A percentile compares a stretch with the other conserved stretches of the same genome.
Evolutionary conservation across 768 basidiomycete genomes (phyloP).

Genomic region (Leucosporidium scottii): DNA sequence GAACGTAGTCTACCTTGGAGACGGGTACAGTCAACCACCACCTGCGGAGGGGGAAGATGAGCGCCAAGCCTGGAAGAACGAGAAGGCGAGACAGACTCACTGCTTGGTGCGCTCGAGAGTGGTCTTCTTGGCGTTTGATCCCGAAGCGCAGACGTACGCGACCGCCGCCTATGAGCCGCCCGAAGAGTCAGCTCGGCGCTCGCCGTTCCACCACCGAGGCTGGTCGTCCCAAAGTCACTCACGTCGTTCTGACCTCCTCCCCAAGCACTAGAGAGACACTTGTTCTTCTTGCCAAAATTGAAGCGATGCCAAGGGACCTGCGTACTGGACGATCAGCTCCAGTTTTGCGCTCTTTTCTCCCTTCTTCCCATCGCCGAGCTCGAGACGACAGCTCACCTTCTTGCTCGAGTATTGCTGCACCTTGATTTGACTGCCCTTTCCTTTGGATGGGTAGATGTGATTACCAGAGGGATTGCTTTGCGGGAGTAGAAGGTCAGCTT

Average conservation of each 20-base stretch:
- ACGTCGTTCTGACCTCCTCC: slow-evolving; percentile 5
- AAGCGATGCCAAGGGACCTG: slow-evolving; percentile 16
- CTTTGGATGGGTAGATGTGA: slow-evolving; percentile 21
- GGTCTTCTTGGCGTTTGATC: slow-evolving; percentile 8
- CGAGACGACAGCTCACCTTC: too few relatives aligned
- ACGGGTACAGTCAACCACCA: slow-evolving; percentile 25
- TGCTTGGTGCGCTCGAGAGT: slow-evolving; percentile 31
- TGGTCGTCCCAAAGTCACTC: too few relatives aligned
- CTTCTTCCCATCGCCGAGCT: too few relatives aligned
- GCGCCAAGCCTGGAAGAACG: not conserved
- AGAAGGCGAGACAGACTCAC: not conserved
- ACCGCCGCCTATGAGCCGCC: not conserved
- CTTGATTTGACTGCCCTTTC: not conserved
- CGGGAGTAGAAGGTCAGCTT: too few relatives aligned
- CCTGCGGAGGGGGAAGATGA: not conserved
- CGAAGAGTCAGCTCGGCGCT: not conserved
- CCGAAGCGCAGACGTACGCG: slow-evolving; percentile 25
- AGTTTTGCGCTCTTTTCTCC: too few relatives aligned
- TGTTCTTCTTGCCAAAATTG: slow-evolving; percentile 20
- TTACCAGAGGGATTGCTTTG: slow-evolving; percentile 11
- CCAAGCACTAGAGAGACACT: slow-evolving; percentile 11
- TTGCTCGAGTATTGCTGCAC: too few relatives aligned
- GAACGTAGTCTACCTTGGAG: slow-evolving; percentile 2
- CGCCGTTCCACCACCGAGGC: too few relatives aligned
- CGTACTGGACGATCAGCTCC: too few relatives aligned